Evolutionary conservation across 345 rosid genomes (phyloP), one percentile per base, ranked within the genome.

Genomic region (Murraya koenigii): DNA sequence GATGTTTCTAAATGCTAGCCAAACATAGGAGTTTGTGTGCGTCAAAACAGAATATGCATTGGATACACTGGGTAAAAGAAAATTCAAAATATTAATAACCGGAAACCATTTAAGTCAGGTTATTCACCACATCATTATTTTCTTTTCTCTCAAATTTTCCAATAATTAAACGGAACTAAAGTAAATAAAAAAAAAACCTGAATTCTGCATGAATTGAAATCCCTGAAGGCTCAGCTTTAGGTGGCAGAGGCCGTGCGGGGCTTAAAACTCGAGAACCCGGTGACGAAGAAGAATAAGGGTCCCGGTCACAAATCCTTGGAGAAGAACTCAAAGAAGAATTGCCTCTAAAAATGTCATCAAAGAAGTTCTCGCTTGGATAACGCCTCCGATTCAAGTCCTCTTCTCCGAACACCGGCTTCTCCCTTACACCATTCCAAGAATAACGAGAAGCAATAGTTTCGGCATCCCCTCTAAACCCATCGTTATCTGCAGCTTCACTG

Each of bases 401-500:
- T 74, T 84, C 94, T 2, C 98, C 98, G 64, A 93, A 95, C 61
- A 89, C 97, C 0, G 97, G 95, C 85, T 90, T 93, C 80, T 91
- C 92, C 2, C 74, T 78, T 28, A 78, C 22, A 22, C 75, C 87
- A n/a, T 85, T 79, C 92, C 87, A 84, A 5, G 86, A 83, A 66
- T 79, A 77, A 20, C 81, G 62, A 20, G 60, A 63, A 62, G 56
- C 66, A 30, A 23, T 25, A 4, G 62, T 47, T 25, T 80, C 87
- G 69, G 61, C 83, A 47, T 79, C 82, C 15, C 54, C 71, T 74
- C 77, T 77, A 7, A 49, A 83, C 0, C 68, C 66, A 65, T 44
- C 19, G 13, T 82, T 56, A 72, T 84, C 87, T 23, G 84, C 20
- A 2, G 72, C 54, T 72, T 89, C 90, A 25, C 69, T 78, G 79